Evolutionary conservation across 352 stramenopile species (phyloP), one percentile per base, ranked within the genome.

Genomic region (Pythium angustatum): DNA sequence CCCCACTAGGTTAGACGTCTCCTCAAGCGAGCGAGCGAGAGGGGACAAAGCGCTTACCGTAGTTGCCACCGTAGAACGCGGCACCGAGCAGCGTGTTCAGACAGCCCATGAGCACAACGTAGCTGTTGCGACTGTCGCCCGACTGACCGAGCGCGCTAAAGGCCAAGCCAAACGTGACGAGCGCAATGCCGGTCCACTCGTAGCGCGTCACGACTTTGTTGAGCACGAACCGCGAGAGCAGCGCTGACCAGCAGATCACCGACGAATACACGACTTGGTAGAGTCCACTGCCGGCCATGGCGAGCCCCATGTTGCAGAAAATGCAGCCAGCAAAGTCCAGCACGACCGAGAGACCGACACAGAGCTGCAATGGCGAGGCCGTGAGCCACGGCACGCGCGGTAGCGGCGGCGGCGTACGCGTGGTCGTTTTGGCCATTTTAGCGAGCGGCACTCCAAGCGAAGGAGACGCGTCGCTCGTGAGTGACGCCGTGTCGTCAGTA

Each of bases 211-310:
- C 79, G 21, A 81, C 21, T 68, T 93, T 95, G 61, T 88, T 84
- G 11, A 95, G 70, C 43, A 93, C 74, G 58, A 87, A 77, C 8
- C 86, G 76, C 24, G 85, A 95, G 41, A 95, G 73, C 34, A 95
- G 69, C 55, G 84, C 86, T 27, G 85, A 93, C 86, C 86, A 95
- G 70, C 86, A 93, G 65, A 95, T 91, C 33, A 95, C 85, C 19
- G 83, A 91, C 56, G 83, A 94, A 70, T 94, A 94, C 34, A 90
- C 78, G 33, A 92, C 83, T 66, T 94, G 86, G 52, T 90, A 94
- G 26, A 94, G 72, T 7, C 86, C 86, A 48, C 83, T 93, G 8
- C 86, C 83, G 2, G 86, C 83, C 83, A 94, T 93, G 17, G 84
- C 86, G 26, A 94, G 64, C 3, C 83, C 86, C 24, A 93, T 75